Conservation (phyloP, 257 asterid species). For the Echium plantagineum region DNA sequence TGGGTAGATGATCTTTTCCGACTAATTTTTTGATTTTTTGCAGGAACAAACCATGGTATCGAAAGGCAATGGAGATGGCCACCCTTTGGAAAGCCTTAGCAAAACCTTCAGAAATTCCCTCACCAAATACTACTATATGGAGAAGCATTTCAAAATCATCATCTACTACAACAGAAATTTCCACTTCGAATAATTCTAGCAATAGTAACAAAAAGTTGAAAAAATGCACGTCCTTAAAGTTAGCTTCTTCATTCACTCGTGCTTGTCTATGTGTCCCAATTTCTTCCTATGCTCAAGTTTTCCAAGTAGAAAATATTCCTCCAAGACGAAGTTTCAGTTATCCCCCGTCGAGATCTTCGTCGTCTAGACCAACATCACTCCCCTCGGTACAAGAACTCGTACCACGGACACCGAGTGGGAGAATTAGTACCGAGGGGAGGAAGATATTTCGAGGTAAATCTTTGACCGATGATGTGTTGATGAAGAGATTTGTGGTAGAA, state of each 20-base stretch:
- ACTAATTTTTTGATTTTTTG: not conserved
- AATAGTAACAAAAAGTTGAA: conserved; percentile 38
- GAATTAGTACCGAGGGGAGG: conserved; percentile 65
- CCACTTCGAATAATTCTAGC: conserved; percentile 12
- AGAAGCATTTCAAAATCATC: conserved; percentile 35
- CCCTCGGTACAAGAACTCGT: conserved; percentile 10
- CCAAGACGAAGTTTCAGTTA: conserved; percentile 70
- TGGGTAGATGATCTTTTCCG: no score
- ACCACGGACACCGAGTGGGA: conserved; percentile 50
- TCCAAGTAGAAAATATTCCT: conserved; percentile 49
- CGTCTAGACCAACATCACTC: not conserved
- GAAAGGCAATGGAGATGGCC: conserved; percentile 74
- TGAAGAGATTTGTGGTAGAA: conserved; percentile 80
- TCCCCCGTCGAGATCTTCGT: conserved; percentile 42
- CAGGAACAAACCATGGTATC: conserved; percentile 81
- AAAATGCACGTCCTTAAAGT: conserved; percentile 61
- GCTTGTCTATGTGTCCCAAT: conserved; percentile 79
- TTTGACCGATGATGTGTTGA: conserved; percentile 64
- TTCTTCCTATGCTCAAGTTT: conserved; percentile 65
- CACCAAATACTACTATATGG: conserved; percentile 31
- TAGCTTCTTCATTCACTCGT: conserved; percentile 67
- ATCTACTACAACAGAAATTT: conserved; percentile 18
- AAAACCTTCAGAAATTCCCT: conserved; percentile 35
- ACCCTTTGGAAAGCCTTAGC: conserved; percentile 48
- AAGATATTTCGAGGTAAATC: conserved; percentile 71